These are phyloP conservation scores for Larix sibirica DNA, from an alignment of 83 land plant genomes.

Conservation along the genomic window DNA sequence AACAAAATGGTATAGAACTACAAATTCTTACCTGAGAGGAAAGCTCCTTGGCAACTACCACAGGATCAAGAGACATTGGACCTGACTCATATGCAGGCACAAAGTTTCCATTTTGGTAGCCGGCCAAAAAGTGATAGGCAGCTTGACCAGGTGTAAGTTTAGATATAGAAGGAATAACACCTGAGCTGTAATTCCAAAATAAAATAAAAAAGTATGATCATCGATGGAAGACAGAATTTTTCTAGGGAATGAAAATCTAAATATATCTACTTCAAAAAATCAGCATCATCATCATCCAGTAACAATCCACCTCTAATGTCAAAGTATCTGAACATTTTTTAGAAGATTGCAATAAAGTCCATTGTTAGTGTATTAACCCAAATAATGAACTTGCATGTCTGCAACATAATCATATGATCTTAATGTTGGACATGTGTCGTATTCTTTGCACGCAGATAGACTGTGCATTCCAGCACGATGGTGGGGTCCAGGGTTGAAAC, in stretches of 20 bases:
- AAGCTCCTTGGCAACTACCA: conserved; percentile 53
- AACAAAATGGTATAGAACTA: background rate
- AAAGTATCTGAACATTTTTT: too few relatives aligned
- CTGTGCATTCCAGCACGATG: too few relatives aligned
- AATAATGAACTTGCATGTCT: too few relatives aligned
- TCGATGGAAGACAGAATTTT: background rate
- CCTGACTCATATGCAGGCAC: conserved; percentile 52
- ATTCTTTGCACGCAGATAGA: too few relatives aligned
- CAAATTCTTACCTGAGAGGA: conserved; percentile 38
- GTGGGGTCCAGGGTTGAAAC: too few relatives aligned
- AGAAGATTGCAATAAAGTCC: too few relatives aligned
- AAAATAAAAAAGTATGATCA: background rate
- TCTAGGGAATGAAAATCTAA: too few relatives aligned
- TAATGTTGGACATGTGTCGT: too few relatives aligned
- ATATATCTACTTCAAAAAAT: too few relatives aligned
- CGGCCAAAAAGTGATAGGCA: conserved; percentile 68
- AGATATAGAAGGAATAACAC: conserved; percentile 54
- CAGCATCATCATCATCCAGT: background rate
- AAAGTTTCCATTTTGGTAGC: conserved; percentile 67
- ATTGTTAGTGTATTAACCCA: too few relatives aligned
- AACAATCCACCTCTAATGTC: background rate
- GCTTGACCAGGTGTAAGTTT: conserved; percentile 72
- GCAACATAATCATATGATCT: too few relatives aligned
- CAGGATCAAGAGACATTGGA: conserved; percentile 54
- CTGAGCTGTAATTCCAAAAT: conserved; percentile 41